Percentiles rank a stretch among this genome's conserved stretches.
phyloP scores from a whole-genome alignment of 495 filamentous ascomycete genomes.

The Articulospora tetracladia region DNA sequence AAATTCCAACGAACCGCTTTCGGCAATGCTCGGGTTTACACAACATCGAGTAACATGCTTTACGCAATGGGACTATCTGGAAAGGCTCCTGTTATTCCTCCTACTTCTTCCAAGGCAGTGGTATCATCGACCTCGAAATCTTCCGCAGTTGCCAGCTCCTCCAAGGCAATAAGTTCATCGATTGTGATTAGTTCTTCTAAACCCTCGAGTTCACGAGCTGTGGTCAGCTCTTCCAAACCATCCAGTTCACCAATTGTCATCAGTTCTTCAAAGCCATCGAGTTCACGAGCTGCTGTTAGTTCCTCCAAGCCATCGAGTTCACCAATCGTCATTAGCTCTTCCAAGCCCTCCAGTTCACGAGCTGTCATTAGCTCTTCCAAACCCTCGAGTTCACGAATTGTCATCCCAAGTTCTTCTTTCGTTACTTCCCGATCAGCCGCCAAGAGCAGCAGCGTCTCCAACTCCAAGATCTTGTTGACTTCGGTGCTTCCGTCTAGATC shows the following conservation, averaged over 20 bases:
- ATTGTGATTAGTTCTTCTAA: background rate
- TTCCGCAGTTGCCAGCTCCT: background rate
- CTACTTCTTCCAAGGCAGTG: constrained; percentile 23
- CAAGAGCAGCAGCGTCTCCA: background rate
- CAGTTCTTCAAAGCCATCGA: background rate
- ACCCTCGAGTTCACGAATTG: no score
- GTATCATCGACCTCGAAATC: constrained; percentile 12
- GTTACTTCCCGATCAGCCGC: background rate
- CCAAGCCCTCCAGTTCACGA: background rate
- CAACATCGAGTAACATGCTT: constrained; percentile 26
- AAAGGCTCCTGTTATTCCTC: background rate
- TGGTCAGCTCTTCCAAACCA: background rate
- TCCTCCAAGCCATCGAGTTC: constrained; percentile 1
- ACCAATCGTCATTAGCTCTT: background rate
- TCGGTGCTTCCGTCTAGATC: background rate
- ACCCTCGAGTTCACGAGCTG: background rate
- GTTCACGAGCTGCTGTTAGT: no score
- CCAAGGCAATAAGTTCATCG: constrained; percentile 1
- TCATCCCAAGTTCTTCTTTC: background rate
- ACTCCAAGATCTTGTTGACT: background rate
- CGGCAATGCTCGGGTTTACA: constrained; percentile 35
- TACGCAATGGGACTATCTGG: constrained; percentile 28
- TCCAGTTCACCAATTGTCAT: background rate
- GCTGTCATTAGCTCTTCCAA: background rate
- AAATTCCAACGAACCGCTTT: constrained; percentile 41